Evolutionary conservation across 805 yeast species (phyloP), one percentile per base, ranked within the genome.

Genomic region (Blastobotrys robertii): DNA sequence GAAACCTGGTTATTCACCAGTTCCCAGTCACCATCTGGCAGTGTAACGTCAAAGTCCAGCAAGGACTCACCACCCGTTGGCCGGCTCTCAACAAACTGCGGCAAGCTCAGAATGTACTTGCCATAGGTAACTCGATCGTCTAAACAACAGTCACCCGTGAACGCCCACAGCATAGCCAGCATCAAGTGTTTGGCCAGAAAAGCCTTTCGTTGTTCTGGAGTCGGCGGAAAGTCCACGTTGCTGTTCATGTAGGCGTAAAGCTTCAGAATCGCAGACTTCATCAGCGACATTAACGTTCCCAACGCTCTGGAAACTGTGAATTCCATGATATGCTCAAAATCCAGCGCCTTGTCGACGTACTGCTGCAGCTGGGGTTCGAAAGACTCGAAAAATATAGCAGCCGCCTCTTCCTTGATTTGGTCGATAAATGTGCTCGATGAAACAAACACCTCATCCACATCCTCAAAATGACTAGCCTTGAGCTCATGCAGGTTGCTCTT

Each of bases 111-210:
- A 8, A 75, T 34, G 13, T 50, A 50, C 2, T 45, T 37, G 4
- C 69, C 61, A 51, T 77, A 70, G 2, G 28, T 19, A 7, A 56
- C 59, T 35, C 79, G 65, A 1, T 68, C 74, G 0, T 48, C 51
- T 1, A 59, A 35, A 0, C 64, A 37, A 31, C 73, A 59, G 49
- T 78, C 84, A 1, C 90, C 90, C 0, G 76, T 67, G 52, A 77
- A 73, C 0, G 85, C 66, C 92, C 92, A 83, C 0, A 72, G 56
- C 11, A 76, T 34, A 0, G 79, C 57, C 4, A 60, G 38, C 3
- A 61, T 52, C 12, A 63, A 13, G 5, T 49, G 46, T 7, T 49
- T 48, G 10, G 40, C 30, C 6, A 56, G 36, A 45, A 39, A 59
- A 39, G 34, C 40, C n/a, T 43, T 31, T 30, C 42, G 36, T 30